These are phyloP conservation scores for Vanrija humicola DNA, from an alignment of 1,284 basidiomycete genomes.

Conservation along the genomic window DNA sequence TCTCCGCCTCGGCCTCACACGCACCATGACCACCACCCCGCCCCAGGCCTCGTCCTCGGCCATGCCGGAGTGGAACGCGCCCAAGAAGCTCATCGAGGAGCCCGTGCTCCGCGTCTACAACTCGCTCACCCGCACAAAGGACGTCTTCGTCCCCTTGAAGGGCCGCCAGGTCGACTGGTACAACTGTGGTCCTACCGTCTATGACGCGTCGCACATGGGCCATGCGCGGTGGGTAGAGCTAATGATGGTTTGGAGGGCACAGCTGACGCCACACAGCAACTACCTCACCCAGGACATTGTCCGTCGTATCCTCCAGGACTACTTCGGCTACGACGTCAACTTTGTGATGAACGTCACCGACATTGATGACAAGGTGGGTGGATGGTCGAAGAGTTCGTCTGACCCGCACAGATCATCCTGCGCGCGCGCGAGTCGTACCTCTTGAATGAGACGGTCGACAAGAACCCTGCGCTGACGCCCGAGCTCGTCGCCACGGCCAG, in stretches of 20 bases:
- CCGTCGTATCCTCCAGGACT: constrained; percentile 86
- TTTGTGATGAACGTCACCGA: constrained; percentile 99
- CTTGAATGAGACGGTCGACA: constrained; percentile 49
- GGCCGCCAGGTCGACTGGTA: constrained; percentile 96
- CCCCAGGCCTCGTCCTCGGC: constrained; percentile 24
- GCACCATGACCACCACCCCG: constrained; percentile 20
- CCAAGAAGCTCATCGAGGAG: constrained; percentile 29
- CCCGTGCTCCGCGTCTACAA: constrained; percentile 80
- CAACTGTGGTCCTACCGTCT: constrained; percentile 99
- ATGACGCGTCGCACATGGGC: constrained; percentile 98
- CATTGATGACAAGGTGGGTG: constrained; percentile 92
- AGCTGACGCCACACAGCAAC: constrained; percentile 59
- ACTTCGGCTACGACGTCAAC: constrained; percentile 95
- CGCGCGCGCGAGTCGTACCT: constrained; percentile 83
- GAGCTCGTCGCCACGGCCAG: constrained; percentile 32
- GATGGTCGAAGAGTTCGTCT: neutral
- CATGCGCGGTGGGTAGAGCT: constrained; percentile 72
- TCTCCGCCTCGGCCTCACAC: neutral
- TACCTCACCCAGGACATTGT: constrained; percentile 98
- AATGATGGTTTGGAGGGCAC: neutral
- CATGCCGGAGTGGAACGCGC: constrained; percentile 47
- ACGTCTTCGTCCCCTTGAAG: constrained; percentile 74
- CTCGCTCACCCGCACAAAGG: constrained; percentile 88
- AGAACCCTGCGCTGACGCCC: constrained; percentile 37
- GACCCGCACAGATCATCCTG: constrained; percentile 68